Evolutionary conservation across 805 yeast species (phyloP).

Genomic region (Metschnikowia chrysomelidarum): DNA sequence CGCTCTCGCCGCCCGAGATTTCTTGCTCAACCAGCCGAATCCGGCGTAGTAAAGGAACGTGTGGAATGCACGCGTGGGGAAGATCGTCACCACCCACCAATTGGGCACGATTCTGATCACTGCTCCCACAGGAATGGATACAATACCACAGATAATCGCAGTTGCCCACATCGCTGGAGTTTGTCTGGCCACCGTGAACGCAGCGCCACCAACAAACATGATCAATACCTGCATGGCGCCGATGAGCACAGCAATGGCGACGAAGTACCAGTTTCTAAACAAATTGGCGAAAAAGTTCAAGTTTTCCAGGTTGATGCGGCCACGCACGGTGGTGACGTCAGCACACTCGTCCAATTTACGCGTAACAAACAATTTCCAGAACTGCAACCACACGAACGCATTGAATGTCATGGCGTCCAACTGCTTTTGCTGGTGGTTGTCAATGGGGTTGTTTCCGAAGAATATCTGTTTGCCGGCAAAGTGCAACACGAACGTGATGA

Average conservation of each 20-base stretch:
- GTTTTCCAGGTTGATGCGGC: constrained; percentile 59
- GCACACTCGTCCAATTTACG: constrained; percentile 89
- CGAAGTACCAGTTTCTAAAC: constrained; percentile 78
- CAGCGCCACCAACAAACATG: constrained; percentile 97
- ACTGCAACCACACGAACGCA: constrained; percentile 96
- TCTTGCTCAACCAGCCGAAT: constrained; percentile 33
- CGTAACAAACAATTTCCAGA: constrained; percentile 87
- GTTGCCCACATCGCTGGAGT: constrained; percentile 89
- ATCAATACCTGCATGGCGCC: constrained; percentile 83
- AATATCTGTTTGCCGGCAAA: constrained; percentile 72
- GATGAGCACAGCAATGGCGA: constrained; percentile 67
- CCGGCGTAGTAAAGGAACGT: constrained; percentile 36
- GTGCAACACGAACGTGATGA: constrained; percentile 76
- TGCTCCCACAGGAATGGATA: constrained; percentile 78
- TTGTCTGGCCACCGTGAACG: constrained; percentile 78
- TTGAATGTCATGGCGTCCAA: constrained; percentile 87
- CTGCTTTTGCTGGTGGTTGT: constrained; percentile 51
- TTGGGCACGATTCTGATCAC: constrained; percentile 83
- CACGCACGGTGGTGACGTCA: constrained; percentile 54
- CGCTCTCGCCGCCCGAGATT: constrained; percentile 21
- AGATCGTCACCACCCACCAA: constrained; percentile 58
- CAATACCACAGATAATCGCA: constrained; percentile 75
- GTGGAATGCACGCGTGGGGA: constrained; percentile 60
- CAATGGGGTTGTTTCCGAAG: constrained; percentile 32
- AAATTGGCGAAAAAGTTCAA: constrained; percentile 83